These are phyloP conservation scores for Choanephora cucurbitarum DNA, from an alignment of 371 early-diverging fungal genomes.

Conservation along the genomic window DNA sequence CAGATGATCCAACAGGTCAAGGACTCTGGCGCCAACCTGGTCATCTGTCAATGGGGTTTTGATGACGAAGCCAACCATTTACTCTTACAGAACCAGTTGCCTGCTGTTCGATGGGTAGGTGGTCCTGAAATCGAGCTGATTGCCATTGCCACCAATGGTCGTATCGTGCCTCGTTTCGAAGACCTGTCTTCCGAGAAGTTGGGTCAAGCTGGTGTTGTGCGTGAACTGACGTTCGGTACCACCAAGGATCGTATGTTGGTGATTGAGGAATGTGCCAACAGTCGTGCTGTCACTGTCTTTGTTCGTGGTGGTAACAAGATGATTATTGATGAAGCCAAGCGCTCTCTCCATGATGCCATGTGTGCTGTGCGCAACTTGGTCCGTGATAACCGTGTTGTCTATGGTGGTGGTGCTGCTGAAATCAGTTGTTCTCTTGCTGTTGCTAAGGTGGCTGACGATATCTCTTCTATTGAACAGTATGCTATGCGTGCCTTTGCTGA, in stretches of 20 bases:
- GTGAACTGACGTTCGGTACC: conserved; percentile 96
- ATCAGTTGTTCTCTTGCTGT: conserved; percentile 95
- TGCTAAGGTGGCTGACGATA: conserved; percentile 90
- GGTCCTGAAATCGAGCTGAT: conserved; percentile 99
- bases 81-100: conserved; percentile 96
- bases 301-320: conserved; percentile 99
- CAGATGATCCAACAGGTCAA: conserved; percentile 98
- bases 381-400: conserved; percentile 96
- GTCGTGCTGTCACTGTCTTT: conserved; percentile 97
- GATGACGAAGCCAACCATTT: conserved; percentile 99
- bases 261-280: conserved; percentile 98
- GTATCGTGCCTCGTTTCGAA: conserved; percentile 99
- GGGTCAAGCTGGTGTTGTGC: conserved; percentile 92
- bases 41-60: conserved; percentile 99
- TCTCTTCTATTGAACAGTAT: conserved; percentile 94
- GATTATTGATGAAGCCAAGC: conserved; percentile 99
- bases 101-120: conserved; percentile 99
- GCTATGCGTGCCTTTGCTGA: conserved; percentile 97
- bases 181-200: conserved; percentile 92
- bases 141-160: conserved; percentile 99
- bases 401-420: conserved; percentile 99
- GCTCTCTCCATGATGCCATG: conserved; percentile 99
- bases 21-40: conserved; percentile 96
- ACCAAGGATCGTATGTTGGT: conserved; percentile 99
- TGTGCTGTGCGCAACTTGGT: conserved; percentile 99